These are phyloP conservation scores for Backusella psychrophila DNA, from an alignment of 192 early-diverging fungal species.

Conservation along the genomic window DNA sequence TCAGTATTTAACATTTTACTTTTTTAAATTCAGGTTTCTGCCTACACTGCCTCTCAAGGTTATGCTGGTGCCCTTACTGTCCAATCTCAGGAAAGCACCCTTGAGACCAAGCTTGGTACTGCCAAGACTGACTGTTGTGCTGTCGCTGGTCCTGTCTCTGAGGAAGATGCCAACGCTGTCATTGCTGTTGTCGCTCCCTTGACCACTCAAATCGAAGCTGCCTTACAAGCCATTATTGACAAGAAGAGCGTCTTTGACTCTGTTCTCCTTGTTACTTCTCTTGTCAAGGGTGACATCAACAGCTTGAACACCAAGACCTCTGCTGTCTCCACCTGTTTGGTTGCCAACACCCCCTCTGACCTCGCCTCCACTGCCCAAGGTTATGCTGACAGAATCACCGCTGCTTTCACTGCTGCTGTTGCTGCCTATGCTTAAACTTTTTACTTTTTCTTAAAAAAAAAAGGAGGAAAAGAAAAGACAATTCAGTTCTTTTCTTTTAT, in stretches of 20 bases:
- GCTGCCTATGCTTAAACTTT: neutral
- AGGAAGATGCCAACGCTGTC: conserved; percentile 4
- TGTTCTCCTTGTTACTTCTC: neutral
- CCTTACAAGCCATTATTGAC: neutral
- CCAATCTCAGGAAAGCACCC: neutral
- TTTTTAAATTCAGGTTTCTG: neutral
- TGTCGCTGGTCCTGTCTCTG: neutral
- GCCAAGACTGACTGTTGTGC: conserved; percentile 5
- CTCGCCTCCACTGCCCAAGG: neutral
- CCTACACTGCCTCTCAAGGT: neutral
- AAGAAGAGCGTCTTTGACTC: neutral
- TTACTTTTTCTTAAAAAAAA: neutral
- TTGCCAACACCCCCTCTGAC: neutral
- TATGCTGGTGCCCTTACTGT: conserved; percentile 1
- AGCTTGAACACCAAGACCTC: too few relatives aligned
- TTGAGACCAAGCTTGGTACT: neutral
- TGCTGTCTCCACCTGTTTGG: too few relatives aligned
- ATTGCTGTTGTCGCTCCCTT: neutral
- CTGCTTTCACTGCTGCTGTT: neutral
- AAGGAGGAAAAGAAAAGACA: too few relatives aligned
- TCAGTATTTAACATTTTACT: neutral
- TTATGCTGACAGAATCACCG: neutral
- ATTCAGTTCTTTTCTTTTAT: neutral
- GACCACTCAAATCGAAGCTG: neutral
- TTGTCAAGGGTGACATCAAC: too few relatives aligned